phyloP scores from a whole-genome alignment of 495 filamentous ascomycete species.

The Aspergillus sparsus region DNA sequence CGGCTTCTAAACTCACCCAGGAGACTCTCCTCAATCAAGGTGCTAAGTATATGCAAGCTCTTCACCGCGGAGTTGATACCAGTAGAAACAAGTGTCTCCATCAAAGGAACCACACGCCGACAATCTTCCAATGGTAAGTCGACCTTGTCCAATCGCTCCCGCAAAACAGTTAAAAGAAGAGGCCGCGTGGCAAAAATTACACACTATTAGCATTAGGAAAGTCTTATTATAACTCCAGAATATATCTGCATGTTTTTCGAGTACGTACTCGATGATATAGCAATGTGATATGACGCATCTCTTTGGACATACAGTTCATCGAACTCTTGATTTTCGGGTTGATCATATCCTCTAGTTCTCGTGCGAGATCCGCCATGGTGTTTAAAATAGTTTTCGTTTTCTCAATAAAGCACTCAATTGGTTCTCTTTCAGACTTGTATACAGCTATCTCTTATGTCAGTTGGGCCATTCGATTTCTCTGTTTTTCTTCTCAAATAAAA shows the following conservation, averaged over 20 bases:
- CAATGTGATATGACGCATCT: conserved; percentile 37
- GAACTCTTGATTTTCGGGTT: conserved; percentile 27
- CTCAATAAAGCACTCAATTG: conserved; percentile 34
- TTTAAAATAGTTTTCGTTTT: conserved; percentile 37
- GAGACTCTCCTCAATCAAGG: conserved; percentile 30
- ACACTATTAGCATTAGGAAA: conserved; percentile 25
- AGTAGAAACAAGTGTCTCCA: conserved; percentile 32
- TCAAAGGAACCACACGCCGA: conserved; percentile 26
- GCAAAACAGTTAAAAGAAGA: conserved; percentile 36
- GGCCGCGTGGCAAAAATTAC: conserved; percentile 40
- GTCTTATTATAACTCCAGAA: neutral
- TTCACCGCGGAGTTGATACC: conserved; percentile 41
- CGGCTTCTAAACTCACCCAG: conserved; percentile 28
- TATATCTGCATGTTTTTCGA: neutral
- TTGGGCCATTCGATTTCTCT: neutral
- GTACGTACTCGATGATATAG: conserved; percentile 40
- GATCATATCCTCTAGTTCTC: conserved; percentile 35
- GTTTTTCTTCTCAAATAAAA: neutral
- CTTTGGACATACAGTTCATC: conserved; percentile 33
- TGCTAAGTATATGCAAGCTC: conserved; percentile 32
- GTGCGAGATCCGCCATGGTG: conserved; percentile 33
- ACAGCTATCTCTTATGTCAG: neutral
- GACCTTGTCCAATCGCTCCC: conserved; percentile 32
- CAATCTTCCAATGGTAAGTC: conserved; percentile 27
- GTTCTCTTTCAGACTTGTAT: conserved; percentile 36